phyloP scores from a whole-genome alignment of 2,329 filamentous ascomycete species.

The Colletotrichum eremochloae region DNA sequence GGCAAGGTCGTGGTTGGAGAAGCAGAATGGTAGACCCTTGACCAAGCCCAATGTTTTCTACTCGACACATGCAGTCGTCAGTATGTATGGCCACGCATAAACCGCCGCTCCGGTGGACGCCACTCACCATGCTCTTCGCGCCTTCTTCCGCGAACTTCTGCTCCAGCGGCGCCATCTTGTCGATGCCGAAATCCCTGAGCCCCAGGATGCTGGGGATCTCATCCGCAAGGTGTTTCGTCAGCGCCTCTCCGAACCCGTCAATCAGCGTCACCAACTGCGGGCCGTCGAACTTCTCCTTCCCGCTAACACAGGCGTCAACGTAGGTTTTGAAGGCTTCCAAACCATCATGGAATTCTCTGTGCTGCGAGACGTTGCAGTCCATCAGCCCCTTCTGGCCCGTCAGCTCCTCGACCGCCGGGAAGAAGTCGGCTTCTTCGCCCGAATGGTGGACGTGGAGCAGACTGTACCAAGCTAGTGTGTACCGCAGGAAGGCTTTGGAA shows the following conservation, averaged over 20 bases:
- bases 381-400: slow-evolving; percentile 54
- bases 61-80: not conserved
- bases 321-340: slow-evolving; percentile 49
- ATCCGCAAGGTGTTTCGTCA: slow-evolving; percentile 50
- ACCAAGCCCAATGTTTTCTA: slow-evolving; percentile 45
- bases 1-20: slow-evolving; percentile 45
- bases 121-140: slow-evolving; percentile 44
- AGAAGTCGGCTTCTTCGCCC: slow-evolving; percentile 54
- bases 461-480: slow-evolving; percentile 50
- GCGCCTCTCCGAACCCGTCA: slow-evolving; percentile 48
- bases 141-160: slow-evolving; percentile 41
- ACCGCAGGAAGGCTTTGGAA: slow-evolving; percentile 51
- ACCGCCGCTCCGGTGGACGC: not conserved
- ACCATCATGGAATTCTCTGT: slow-evolving; percentile 53
- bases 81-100: not conserved
- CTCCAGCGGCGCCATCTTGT: slow-evolving; percentile 45
- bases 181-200: slow-evolving; percentile 45
- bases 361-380: slow-evolving; percentile 58
- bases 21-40: slow-evolving; percentile 42
- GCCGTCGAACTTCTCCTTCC: slow-evolving; percentile 48
- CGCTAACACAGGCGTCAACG: slow-evolving; percentile 43
- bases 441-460: slow-evolving; percentile 56
- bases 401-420: slow-evolving; percentile 54
- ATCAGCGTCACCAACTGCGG: slow-evolving; percentile 47
- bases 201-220: slow-evolving; percentile 50